Base-by-base conservation (phyloP, 768 basidiomycete species). In the Cantharellus anzutake region DNA sequence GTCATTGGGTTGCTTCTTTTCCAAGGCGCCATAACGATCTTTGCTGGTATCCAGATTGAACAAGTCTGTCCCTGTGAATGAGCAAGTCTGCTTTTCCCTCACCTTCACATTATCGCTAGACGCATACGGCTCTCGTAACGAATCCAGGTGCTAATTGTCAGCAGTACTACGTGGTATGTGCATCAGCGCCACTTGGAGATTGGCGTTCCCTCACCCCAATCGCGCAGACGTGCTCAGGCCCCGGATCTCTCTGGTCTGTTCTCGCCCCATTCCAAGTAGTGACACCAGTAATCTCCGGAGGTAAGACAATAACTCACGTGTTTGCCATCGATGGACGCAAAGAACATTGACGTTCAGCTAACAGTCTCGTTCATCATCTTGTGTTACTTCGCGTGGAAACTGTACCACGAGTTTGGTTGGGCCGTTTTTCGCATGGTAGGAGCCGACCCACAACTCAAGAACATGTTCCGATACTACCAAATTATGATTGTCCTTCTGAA, bases 401-500 rank as follows among this genome's bases (percentile, higher is more conserved):
- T 91, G 3, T 91, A 82, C 64, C 75, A 72, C 51, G 88, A 91
- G 70, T 91, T 91, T 67, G 44, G 87, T 51, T 91, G 88, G 89
- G 86, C 85, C 44, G 85, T 91, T 66, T 91, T 91, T 74, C 88
- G 89, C 66, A 80, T 61, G 35, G 60, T 64, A 14, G 64, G 65
- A 38, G 88, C 88, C 41, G 86, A 88, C 65, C 84, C 84, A 5
- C 83, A 76, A 65, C 81, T 86, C 79, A 90, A 89, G 71, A 78
- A 88, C 87, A 63, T 60, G 80, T 42, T 63, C 68, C 84, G 84
- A 65, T 87, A 74, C 71, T 91, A 91, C 66, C 84, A 91, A 71
- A 79, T 91, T 65, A 79, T 89, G 76, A 80, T 91, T 52, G 89
- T 86, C 66, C 76, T 91, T 58, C 78, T 91, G 65, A 91, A 89